Evolutionary conservation across 202 grass and related monocot genomes (phyloP).

Genomic region (Schoenoplectus tabernaemontani): DNA sequence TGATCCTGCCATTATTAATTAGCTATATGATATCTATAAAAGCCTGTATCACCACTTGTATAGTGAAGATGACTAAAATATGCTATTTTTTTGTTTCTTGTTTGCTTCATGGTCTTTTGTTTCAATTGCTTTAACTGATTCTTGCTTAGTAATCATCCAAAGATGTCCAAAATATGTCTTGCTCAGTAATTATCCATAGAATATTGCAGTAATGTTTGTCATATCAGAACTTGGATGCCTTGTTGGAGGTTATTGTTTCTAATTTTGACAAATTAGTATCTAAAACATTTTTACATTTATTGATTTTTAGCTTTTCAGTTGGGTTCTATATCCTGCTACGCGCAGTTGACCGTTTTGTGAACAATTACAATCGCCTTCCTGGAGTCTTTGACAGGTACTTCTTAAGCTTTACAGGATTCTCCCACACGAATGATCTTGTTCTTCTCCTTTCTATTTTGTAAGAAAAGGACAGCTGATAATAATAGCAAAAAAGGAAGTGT

Average conservation of each 20-base stretch:
- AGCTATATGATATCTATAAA: neutral
- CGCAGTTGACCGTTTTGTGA: slow-evolving; percentile 60
- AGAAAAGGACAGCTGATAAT: neutral
- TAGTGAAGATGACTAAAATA: neutral
- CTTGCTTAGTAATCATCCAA: neutral
- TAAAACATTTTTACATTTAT: neutral
- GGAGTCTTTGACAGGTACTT: slow-evolving; percentile 73
- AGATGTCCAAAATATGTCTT: neutral
- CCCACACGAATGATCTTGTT: neutral
- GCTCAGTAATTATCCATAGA: neutral
- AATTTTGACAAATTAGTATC: neutral
- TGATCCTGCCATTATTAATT: neutral
- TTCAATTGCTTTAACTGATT: neutral
- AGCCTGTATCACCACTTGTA: neutral
- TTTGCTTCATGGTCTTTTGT: neutral
- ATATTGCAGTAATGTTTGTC: neutral
- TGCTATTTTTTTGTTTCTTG: neutral
- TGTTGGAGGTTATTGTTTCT: neutral
- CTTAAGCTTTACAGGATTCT: neutral
- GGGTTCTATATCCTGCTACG: slow-evolving; percentile 83
- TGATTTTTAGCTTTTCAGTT: slow-evolving; percentile 46
- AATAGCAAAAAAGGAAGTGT: neutral
- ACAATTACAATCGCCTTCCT: slow-evolving; percentile 63
- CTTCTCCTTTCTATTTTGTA: neutral
- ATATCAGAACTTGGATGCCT: neutral